phyloP scores from a whole-genome alignment of 176 grass and related monocot genomes.

The Stipa capillata region DNA sequence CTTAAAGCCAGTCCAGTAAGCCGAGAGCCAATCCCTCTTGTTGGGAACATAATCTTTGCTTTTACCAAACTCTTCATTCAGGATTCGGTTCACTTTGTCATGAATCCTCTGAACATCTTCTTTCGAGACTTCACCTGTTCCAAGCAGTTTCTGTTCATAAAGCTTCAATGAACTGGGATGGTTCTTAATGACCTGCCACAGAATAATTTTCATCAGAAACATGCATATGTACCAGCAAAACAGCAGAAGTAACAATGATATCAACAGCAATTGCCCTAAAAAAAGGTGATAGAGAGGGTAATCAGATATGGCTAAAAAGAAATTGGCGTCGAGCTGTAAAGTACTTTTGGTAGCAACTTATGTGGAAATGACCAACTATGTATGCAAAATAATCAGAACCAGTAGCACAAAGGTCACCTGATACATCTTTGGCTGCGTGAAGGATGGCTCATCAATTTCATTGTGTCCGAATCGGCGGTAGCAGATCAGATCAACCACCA shows the following conservation, averaged over 20 bases:
- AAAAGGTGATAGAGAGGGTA: background rate
- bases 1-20: conserved; percentile 97
- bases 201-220: conserved; percentile 13
- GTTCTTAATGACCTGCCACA: conserved; percentile 74
- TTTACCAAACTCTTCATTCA: conserved; percentile 85
- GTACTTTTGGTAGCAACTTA: background rate
- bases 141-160: conserved; percentile 76
- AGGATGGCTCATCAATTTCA: conserved; percentile 97
- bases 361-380: background rate
- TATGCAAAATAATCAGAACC: background rate
- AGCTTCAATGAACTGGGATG: conserved; percentile 82
- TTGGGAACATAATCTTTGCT: conserved; percentile 93
- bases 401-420: conserved; percentile 40
- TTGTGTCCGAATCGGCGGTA: conserved; percentile 93
- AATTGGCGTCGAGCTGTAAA: background rate
- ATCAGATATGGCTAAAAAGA: background rate
- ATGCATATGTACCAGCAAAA: background rate
- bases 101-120: conserved; percentile 69
- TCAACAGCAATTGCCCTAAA: background rate
- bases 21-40: conserved; percentile 86
- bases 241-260: background rate
- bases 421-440: conserved; percentile 98
- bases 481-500: conserved; percentile 84
- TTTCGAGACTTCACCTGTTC: conserved; percentile 58
- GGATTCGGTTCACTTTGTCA: conserved; percentile 65